Percentiles rank a stretch among this genome's conserved stretches.
Conservation (phyloP, 169 alveolate genomes). For the Plasmodium knowlesi region DNA sequence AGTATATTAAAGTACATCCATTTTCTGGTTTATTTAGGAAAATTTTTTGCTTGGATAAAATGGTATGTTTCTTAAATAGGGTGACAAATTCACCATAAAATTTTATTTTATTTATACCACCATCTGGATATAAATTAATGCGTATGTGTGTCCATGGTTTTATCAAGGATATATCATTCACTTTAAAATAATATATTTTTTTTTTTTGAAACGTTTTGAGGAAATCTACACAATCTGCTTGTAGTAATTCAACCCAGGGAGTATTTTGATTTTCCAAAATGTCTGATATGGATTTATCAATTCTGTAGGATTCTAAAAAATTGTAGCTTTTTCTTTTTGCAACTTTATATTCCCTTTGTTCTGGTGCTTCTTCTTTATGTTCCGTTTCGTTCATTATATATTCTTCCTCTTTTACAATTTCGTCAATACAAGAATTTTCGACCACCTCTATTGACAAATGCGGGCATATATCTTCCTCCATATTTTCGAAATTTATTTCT, state of each 20-base stretch:
- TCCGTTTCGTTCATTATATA: slow-evolving; percentile 38
- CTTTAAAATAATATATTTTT: slow-evolving; percentile 58
- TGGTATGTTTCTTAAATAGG: slow-evolving; percentile 71
- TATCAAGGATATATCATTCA: slow-evolving; percentile 35
- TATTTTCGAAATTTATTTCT: slow-evolving; percentile 69
- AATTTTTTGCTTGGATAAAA: slow-evolving; percentile 57
- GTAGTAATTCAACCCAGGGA: slow-evolving; percentile 73
- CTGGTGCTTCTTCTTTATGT: neutral
- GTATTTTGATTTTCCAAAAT: slow-evolving; percentile 62
- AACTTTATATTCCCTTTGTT: neutral
- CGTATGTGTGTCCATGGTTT: slow-evolving; percentile 74
- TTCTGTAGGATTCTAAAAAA: slow-evolving; percentile 69
- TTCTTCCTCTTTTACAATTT: slow-evolving; percentile 67
- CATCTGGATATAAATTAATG: slow-evolving; percentile 73
- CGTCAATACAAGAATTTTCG: slow-evolving; percentile 29
- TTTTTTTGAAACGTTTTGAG: slow-evolving; percentile 34
- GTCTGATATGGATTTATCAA: slow-evolving; percentile 70
- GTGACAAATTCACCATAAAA: slow-evolving; percentile 66
- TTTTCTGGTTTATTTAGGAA: slow-evolving; percentile 72
- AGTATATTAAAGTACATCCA: slow-evolving; percentile 67
- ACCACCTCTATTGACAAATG: slow-evolving; percentile 69
- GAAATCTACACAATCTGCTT: slow-evolving; percentile 74
- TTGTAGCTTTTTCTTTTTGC: slow-evolving; percentile 46
- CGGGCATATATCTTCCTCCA: slow-evolving; percentile 71
- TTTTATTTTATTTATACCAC: slow-evolving; percentile 68